Evolutionary conservation across 352 stramenopile genomes (phyloP), one percentile per base, ranked within the genome.

Genomic region (Lagenidium sp.): DNA sequence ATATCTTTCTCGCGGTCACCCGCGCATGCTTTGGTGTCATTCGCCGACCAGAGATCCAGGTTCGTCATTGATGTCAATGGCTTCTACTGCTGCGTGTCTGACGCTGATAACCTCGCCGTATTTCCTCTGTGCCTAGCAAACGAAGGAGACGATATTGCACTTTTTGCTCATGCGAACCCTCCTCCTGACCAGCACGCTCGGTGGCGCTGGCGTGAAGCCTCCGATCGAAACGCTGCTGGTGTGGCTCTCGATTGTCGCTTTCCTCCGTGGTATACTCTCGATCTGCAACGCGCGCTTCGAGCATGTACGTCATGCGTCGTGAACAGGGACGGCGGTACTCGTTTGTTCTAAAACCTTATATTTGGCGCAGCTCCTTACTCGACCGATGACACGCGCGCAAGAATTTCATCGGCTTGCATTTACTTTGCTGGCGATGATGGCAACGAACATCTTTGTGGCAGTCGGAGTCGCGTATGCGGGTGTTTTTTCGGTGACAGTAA

Each of bases 101-200:
- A n/a, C n/a, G n/a, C n/a, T n/a, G n/a, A n/a, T n/a, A n/a, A n/a
- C n/a, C n/a, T n/a, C n/a, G n/a, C n/a, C n/a, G n/a, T n/a, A n/a
- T n/a, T n/a, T n/a, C n/a, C n/a, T n/a, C n/a, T 15, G 15, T 32
- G 8, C 8, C 28, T 22, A 88, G 59, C 76, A 83, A 66, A 85
- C 76, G 19, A 88, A 88, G 34, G 76, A 88, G 42, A 85, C 70
- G 16, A 71, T 88, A 44, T 68, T 88, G 39, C 73, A 82, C 34
- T 88, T 85, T 31, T 50, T 84, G 16, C 47, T 88, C 43, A 77
- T 88, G 60, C 76, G 76, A 23, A 84, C 67, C 22, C 60, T 85
- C 19, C 50, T 88, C 50, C 69, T 88, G 2, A 70, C 78, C 6
- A 84, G 67, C 45, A 88, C 76, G 21, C 72, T 88, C 57, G 63